Evolutionary conservation across 2,329 filamentous ascomycete species (phyloP).

Genomic region (Penicillium sumatraense): DNA sequence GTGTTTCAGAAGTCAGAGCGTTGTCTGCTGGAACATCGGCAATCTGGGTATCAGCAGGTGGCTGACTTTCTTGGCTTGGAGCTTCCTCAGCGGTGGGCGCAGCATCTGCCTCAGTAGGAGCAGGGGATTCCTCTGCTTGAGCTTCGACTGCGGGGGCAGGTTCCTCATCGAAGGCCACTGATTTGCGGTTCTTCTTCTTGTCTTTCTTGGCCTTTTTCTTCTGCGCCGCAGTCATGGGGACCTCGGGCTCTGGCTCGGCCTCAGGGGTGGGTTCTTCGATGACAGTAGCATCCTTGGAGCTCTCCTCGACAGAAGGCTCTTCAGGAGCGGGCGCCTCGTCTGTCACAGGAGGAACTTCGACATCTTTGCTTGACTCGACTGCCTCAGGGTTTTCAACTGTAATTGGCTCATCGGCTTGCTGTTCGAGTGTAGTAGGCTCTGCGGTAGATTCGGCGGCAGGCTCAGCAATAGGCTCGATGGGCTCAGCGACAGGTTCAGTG

Average conservation of each 20-base stretch:
- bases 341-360: not conserved
- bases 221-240: constrained; percentile 20
- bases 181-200: constrained; percentile 29
- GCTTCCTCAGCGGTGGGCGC: constrained; percentile 1
- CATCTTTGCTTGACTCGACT: not conserved
- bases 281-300: not conserved
- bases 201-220: constrained; percentile 26
- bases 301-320: not conserved
- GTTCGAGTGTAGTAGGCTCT: not conserved
- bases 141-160: not conserved
- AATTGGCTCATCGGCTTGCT: not conserved
- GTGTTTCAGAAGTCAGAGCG: not conserved
- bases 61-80: constrained; percentile 10
- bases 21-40: not conserved
- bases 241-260: constrained; percentile 6
- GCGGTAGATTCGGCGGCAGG: not conserved
- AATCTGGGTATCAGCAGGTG: not conserved
- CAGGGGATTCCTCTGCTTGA: constrained; percentile 8
- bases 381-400: not conserved
- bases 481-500: not conserved
- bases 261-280: constrained; percentile 7
- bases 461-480: not conserved
- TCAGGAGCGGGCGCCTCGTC: constrained; percentile 9
- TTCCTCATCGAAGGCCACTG: constrained; percentile 17
- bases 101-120: not conserved